phyloP scores from a whole-genome alignment of 139 green algal genomes.

The Auxenochlorella pyrenoidosa region DNA sequence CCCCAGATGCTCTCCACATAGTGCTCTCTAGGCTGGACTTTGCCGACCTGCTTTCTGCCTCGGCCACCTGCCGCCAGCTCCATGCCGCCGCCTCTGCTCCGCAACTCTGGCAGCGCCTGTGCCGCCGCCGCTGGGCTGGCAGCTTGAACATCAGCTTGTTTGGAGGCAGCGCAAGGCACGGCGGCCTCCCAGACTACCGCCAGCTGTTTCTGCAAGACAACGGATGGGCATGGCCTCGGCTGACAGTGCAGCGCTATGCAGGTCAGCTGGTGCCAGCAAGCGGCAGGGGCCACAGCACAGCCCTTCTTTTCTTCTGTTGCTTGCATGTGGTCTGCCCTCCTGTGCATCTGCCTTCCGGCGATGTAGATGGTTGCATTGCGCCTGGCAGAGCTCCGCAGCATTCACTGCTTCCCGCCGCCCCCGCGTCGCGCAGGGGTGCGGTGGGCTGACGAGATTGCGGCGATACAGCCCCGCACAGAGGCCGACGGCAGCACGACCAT shows the following conservation, averaged over 20 bases:
- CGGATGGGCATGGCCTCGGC: constrained; percentile 1
- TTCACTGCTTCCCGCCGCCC: neutral
- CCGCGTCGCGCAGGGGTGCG: neutral
- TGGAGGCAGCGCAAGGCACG: no score
- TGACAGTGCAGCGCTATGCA: constrained; percentile 3
- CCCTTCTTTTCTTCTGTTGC: neutral
- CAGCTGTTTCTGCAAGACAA: constrained; percentile 7
- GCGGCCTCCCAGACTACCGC: neutral
- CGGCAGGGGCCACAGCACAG: neutral
- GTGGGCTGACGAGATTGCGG: constrained; percentile 8
- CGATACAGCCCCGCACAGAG: neutral
- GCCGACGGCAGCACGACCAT: constrained; percentile 1
- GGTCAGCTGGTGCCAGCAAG: neutral
- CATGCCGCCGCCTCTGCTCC: neutral
- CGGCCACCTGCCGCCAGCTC: neutral
- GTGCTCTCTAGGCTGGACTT: neutral
- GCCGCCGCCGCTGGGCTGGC: constrained; percentile 16
- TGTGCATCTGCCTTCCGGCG: neutral
- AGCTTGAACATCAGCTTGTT: neutral
- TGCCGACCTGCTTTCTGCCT: neutral
- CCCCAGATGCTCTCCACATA: neutral
- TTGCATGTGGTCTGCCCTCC: neutral
- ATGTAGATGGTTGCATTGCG: neutral
- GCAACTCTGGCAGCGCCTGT: neutral
- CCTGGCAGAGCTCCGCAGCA: neutral